Conservation (phyloP, 306 rosid species). For the Arachis hypogaea region DNA sequence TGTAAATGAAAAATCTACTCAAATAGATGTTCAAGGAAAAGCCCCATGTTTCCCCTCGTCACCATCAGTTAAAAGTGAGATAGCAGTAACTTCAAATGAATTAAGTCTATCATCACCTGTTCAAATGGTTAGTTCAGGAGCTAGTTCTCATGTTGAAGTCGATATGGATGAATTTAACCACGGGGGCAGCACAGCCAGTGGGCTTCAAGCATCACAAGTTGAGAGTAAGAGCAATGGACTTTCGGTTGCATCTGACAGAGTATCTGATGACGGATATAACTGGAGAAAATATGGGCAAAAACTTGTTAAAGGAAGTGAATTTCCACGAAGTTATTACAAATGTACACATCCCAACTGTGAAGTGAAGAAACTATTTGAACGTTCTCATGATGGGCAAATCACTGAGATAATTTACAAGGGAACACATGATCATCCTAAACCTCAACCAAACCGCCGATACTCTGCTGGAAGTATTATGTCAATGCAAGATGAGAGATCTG, state of each 20-base stretch:
- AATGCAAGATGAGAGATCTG: constrained; percentile 76
- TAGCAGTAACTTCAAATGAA: constrained; percentile 63
- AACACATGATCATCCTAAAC: constrained; percentile 97
- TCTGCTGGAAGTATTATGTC: constrained; percentile 61
- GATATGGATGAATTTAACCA: constrained; percentile 65
- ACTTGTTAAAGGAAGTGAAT: constrained; percentile 96
- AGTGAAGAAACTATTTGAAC: constrained; percentile 96
- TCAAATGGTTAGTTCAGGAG: constrained; percentile 57
- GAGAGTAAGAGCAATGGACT: constrained; percentile 67
- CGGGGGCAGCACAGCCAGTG: constrained; percentile 50
- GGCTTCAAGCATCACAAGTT: constrained; percentile 63
- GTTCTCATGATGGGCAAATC: constrained; percentile 94
- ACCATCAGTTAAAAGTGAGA: constrained; percentile 67
- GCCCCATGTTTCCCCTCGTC: constrained; percentile 54
- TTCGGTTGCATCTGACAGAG: constrained; percentile 58
- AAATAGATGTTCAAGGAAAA: constrained; percentile 59
- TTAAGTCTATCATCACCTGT: constrained; percentile 62
- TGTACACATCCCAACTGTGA: constrained; percentile 98
- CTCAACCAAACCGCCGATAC: constrained; percentile 92
- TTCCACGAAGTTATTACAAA: constrained; percentile 98
- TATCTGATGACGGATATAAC: constrained; percentile 94
- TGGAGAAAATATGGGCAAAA: constrained; percentile 99
- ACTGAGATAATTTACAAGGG: constrained; percentile 97
- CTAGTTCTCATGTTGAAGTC: constrained; percentile 59
- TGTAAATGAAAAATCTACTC: constrained; percentile 55